A percentile compares a stretch with the other conserved stretches of the same genome.
phyloP scores from a whole-genome alignment of 805 yeast species.

The Saturnispora saitoi region DNA sequence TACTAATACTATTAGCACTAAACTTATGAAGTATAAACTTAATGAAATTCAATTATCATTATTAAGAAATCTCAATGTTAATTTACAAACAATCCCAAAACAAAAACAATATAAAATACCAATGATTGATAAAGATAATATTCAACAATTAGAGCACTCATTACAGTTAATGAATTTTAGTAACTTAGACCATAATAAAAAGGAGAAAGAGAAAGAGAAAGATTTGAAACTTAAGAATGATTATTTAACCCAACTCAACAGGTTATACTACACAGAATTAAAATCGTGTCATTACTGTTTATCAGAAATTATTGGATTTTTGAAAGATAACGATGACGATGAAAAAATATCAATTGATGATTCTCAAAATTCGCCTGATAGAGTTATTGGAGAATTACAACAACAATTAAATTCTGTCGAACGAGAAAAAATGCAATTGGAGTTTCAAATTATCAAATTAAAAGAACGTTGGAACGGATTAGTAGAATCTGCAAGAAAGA shows the following conservation, averaged over 20 bases:
- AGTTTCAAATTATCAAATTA: constrained; percentile 40
- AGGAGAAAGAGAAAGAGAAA: constrained; percentile 13
- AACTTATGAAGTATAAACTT: not conserved
- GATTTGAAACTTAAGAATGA: constrained; percentile 28
- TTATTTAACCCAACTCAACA: constrained; percentile 20
- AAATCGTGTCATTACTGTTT: constrained; percentile 23
- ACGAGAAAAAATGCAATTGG: constrained; percentile 32
- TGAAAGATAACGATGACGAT: constrained; percentile 7
- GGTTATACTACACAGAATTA: constrained; percentile 25
- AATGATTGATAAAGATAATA: constrained; percentile 21
- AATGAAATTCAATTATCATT: constrained; percentile 13
- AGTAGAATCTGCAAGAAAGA: constrained; percentile 54
- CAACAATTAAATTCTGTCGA: constrained; percentile 20
- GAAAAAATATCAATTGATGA: constrained; percentile 9
- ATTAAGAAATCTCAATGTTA: constrained; percentile 20
- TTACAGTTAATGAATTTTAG: constrained; percentile 25
- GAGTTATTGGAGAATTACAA: constrained; percentile 22
- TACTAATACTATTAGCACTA: not conserved
- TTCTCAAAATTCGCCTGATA: constrained; percentile 7
- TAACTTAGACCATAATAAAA: constrained; percentile 13
- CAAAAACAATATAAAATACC: constrained; percentile 17
- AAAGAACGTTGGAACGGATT: constrained; percentile 59
- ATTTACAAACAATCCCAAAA: constrained; percentile 12
- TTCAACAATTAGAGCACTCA: constrained; percentile 25
- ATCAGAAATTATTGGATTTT: constrained; percentile 13